Evolutionary conservation across 2,329 filamentous ascomycete species (phyloP).

Genomic region (Diplodia sapinea): DNA sequence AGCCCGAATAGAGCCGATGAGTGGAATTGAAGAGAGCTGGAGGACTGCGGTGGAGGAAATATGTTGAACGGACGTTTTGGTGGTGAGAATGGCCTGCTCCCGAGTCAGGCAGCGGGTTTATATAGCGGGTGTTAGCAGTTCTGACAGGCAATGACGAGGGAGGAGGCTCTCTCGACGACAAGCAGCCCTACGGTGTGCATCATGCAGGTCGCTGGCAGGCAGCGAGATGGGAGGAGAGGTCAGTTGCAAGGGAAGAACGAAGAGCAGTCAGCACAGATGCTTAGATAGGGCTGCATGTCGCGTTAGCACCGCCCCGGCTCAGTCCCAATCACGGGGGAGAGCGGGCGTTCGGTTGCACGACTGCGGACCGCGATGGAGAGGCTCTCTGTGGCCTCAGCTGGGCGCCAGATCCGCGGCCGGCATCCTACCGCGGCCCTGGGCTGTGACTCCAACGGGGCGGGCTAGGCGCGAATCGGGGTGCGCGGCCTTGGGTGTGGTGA

Average conservation of each 20-base stretch:
- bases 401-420: slow-evolving; percentile 19
- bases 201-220: slow-evolving; percentile 27
- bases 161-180: slow-evolving; percentile 18
- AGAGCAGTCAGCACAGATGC: slow-evolving; percentile 29
- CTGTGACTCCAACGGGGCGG: slow-evolving; percentile 16
- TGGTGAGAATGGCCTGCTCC: slow-evolving; percentile 6
- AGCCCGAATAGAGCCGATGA: neutral
- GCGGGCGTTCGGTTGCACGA: slow-evolving; percentile 27
- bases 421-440: slow-evolving; percentile 26
- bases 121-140: slow-evolving; percentile 26
- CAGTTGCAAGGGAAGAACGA: slow-evolving; percentile 19
- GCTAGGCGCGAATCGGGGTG: slow-evolving; percentile 15
- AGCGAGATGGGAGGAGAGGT: slow-evolving; percentile 22
- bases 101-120: slow-evolving; percentile 21
- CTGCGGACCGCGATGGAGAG: slow-evolving; percentile 17
- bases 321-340: slow-evolving; percentile 15
- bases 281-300: slow-evolving; percentile 31
- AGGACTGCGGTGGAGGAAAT: neutral
- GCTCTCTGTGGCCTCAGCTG: slow-evolving; percentile 17
- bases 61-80: neutral
- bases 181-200: slow-evolving; percentile 32
- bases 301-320: slow-evolving; percentile 15
- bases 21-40: neutral
- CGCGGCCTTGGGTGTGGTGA: slow-evolving; percentile 7
- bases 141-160: slow-evolving; percentile 4